Conservation (phyloP, 192 early-diverging fungal species). For the Backusella macrospora region DNA sequence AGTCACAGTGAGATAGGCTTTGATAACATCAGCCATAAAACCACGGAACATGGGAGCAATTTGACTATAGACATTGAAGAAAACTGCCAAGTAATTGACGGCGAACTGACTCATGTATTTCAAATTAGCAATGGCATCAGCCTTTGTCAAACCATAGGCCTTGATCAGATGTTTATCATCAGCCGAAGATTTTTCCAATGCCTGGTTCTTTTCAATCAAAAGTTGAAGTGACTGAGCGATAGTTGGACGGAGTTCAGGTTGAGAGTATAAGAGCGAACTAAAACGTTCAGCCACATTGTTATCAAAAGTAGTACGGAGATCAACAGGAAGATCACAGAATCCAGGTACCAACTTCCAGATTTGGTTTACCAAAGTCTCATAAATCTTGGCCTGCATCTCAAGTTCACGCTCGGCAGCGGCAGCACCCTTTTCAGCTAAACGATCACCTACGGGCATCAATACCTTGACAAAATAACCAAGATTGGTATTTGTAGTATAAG, state of each 20-base stretch:
- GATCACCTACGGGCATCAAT: slow-evolving; percentile 81
- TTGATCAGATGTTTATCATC: slow-evolving; percentile 48
- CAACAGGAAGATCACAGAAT: slow-evolving; percentile 83
- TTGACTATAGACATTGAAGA: slow-evolving; percentile 80
- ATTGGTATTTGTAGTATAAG: slow-evolving; percentile 70
- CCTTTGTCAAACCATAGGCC: slow-evolving; percentile 49
- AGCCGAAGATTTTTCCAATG: slow-evolving; percentile 43
- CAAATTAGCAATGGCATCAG: slow-evolving; percentile 60
- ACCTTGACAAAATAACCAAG: slow-evolving; percentile 70
- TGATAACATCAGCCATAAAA: slow-evolving; percentile 71
- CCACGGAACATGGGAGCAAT: slow-evolving; percentile 64
- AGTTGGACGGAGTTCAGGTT: slow-evolving; percentile 74
- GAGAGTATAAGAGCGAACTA: slow-evolving; percentile 72
- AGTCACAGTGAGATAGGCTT: slow-evolving; percentile 67
- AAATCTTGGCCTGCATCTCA: slow-evolving; percentile 84
- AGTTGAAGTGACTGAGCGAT: slow-evolving; percentile 75
- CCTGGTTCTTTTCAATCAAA: slow-evolving; percentile 59
- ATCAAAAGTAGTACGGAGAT: slow-evolving; percentile 65
- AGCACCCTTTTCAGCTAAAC: slow-evolving; percentile 65
- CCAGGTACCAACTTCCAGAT: slow-evolving; percentile 86
- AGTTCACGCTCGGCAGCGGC: slow-evolving; percentile 58
- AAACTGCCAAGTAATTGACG: slow-evolving; percentile 70
- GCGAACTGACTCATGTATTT: slow-evolving; percentile 66
- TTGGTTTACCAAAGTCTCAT: slow-evolving; percentile 85
- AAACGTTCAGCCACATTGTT: slow-evolving; percentile 71